Percentiles rank a stretch among this genome's conserved stretches.
phyloP scores from a whole-genome alignment of 345 rosid genomes.

The Euphorbia pulcherrima region DNA sequence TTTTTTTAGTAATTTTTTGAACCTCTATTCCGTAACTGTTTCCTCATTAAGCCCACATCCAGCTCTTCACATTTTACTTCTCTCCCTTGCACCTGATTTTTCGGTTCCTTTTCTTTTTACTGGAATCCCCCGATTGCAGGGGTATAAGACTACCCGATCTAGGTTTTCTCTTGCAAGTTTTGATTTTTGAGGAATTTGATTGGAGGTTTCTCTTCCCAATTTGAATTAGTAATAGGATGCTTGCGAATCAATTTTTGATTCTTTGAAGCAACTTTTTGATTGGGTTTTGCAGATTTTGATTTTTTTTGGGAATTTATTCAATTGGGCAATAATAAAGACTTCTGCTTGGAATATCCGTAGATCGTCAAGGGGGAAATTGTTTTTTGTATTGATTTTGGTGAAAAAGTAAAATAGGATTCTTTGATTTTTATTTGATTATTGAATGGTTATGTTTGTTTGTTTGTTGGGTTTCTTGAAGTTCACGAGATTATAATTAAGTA shows the following conservation, averaged over 20 bases:
- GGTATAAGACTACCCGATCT: constrained; percentile 14
- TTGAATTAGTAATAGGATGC: background rate
- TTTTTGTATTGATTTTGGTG: background rate
- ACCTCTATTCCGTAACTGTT: background rate
- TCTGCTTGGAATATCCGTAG: background rate
- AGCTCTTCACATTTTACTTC: background rate
- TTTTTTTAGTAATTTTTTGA: background rate
- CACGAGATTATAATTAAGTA: constrained; percentile 19
- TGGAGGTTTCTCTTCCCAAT: background rate
- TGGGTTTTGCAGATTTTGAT: constrained; percentile 1
- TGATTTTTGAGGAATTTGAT: background rate
- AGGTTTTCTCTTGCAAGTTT: constrained; percentile 8
- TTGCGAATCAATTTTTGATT: background rate
- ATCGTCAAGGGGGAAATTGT: background rate
- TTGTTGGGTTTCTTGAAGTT: constrained; percentile 19
- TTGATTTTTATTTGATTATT: constrained; percentile 13
- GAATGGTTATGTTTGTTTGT: constrained; percentile 15
- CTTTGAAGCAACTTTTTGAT: background rate
- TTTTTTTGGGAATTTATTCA: background rate
- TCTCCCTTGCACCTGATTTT: constrained; percentile 7
- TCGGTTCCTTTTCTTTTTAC: constrained; percentile 1
- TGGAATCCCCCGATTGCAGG: background rate
- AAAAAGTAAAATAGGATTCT: constrained; percentile 2
- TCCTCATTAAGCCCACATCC: background rate
- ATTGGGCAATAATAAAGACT: background rate